Evolutionary conservation across 257 asterid species (phyloP).

Genomic region (Nicotiana attenuata): DNA sequence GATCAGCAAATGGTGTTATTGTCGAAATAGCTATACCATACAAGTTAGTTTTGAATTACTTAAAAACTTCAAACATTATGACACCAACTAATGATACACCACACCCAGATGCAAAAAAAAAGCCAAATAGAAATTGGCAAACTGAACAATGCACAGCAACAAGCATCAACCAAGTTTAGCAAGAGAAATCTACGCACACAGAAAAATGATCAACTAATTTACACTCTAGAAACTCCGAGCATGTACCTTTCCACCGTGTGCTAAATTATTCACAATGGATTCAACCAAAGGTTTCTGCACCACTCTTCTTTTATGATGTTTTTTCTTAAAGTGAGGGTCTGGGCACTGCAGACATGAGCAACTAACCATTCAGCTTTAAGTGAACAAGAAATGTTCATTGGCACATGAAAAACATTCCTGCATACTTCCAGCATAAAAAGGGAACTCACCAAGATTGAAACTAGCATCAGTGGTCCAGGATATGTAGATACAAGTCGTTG

Average conservation of each 20-base stretch:
- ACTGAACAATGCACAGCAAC: neutral
- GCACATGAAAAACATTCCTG: conserved; percentile 10
- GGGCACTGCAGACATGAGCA: conserved; percentile 68
- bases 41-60: neutral
- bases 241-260: conserved; percentile 71
- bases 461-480: conserved; percentile 80
- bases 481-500: conserved; percentile 64
- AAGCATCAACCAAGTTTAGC: neutral
- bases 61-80: neutral
- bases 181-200: neutral
- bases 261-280: conserved; percentile 51
- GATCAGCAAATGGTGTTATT: neutral
- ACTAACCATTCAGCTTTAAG: conserved; percentile 7
- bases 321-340: conserved; percentile 94
- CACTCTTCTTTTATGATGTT: conserved; percentile 83
- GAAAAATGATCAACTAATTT: neutral
- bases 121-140: neutral
- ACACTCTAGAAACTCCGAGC: conserved; percentile 5
- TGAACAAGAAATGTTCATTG: neutral
- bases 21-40: neutral
- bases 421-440: conserved; percentile 14
- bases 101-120: neutral
- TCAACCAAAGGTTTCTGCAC: conserved; percentile 86
- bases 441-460: conserved; percentile 75
- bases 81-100: neutral